Conservation (phyloP, 1,284 basidiomycete species). For the Pholiota adiposa region DNA sequence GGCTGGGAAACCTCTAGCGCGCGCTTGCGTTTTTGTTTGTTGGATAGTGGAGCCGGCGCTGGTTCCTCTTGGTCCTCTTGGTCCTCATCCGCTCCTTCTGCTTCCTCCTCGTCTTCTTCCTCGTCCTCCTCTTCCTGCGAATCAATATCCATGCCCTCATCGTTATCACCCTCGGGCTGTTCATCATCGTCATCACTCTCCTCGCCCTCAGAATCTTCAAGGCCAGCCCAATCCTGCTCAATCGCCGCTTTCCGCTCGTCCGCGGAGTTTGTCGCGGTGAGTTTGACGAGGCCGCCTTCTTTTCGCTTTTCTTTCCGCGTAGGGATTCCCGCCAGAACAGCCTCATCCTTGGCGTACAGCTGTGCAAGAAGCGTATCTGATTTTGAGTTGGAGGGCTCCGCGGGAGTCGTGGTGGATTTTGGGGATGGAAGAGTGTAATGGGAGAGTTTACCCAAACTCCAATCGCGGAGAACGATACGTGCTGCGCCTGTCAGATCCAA, state of each 20-base stretch:
- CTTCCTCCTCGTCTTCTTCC: conserved; percentile 29
- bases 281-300: conserved; percentile 59
- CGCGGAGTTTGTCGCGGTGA: conserved; percentile 50
- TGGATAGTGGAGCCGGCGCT: conserved; percentile 32
- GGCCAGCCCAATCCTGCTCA: conserved; percentile 56
- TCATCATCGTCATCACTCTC: conserved; percentile 31
- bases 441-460: conserved; percentile 81
- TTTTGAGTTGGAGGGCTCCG: conserved; percentile 14
- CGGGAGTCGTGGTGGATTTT: conserved; percentile 19
- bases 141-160: conserved; percentile 36
- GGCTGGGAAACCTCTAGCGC: conserved; percentile 29
- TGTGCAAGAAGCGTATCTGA: conserved; percentile 21
- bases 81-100: conserved; percentile 31
- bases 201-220: conserved; percentile 32
- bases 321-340: conserved; percentile 50
- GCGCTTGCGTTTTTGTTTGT: conserved; percentile 57
- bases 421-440: conserved; percentile 71
- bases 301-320: conserved; percentile 70
- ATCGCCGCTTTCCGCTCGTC: conserved; percentile 60
- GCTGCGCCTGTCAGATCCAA: conserved; percentile 83
- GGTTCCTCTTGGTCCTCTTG: conserved; percentile 39
- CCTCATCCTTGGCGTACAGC: conserved; percentile 47
- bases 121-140: conserved; percentile 35
- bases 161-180: conserved; percentile 31
- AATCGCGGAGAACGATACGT: conserved; percentile 87